Evolutionary conservation across 2,329 filamentous ascomycete species (phyloP), one percentile per base, ranked within the genome.

Genomic region (Alternaria gansuensis): DNA sequence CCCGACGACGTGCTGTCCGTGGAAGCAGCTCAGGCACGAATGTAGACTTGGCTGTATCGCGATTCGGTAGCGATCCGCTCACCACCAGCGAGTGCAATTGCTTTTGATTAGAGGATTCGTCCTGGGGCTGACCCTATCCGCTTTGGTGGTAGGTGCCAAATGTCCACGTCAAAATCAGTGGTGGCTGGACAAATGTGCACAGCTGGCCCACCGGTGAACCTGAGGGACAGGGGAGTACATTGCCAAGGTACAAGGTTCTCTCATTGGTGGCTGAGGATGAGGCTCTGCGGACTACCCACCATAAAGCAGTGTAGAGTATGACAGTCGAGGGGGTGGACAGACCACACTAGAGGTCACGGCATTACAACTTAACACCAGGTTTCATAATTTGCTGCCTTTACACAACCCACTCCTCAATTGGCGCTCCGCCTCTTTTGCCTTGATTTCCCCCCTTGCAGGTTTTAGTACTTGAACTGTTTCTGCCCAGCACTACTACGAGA

Each of bases 221-320:
- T 59, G 46, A 48, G 34, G 28, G 21, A 41, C 45, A 44, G 39
- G 54, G 52, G 52, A 53, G 40, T 58, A 59, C 43, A 37, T 31
- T 33, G 26, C 55, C 48, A 57, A 49, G 60, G 49, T 36, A 39
- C 58, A 55, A 54, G 52, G 36, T 29, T 34, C 33, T 57, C 50
- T 64, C 33, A 67, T 68, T 62, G 54, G 59, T 57, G 51, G 52
- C 21, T 48, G 9, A 33, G 13, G 21, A 73, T 77, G 75, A 71
- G 75, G 75, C 75, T 77, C 75, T 77, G 75, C 74, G 58, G 26
- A 7, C 17, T 56, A 52, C 55, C 54, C 36, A 66, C 59, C 71
- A 75, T 77, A 76, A 75, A 76, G 67, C 60, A 69, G 24, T 56
- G 61, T 48, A 59, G 52, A 64, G 55, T 46, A 67, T 67, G 66